Evolutionary conservation across 129 eudicot genomes (phyloP).

Genomic region (Tagetes patula): DNA sequence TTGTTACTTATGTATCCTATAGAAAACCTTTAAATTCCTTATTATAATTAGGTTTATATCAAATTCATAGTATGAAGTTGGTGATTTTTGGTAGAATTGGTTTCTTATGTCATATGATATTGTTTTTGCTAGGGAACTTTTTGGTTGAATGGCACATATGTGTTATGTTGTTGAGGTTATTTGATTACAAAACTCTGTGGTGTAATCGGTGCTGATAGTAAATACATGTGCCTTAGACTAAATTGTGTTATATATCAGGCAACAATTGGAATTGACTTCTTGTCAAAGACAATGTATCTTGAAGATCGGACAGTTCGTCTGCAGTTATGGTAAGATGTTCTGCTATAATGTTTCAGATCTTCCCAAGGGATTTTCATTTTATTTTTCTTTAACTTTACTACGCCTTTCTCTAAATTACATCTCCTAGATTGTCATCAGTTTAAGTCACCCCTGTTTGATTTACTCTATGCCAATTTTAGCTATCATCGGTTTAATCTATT

Average conservation of each 20-base stretch:
- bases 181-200: neutral
- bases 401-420: conserved; percentile 8
- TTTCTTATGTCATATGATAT: conserved; percentile 4
- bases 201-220: neutral
- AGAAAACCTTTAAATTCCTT: neutral
- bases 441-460: neutral
- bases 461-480: conserved; percentile 2
- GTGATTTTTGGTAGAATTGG: neutral
- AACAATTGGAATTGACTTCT: conserved; percentile 66
- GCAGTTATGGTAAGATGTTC: conserved; percentile 55
- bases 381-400: neutral
- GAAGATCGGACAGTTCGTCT: conserved; percentile 66
- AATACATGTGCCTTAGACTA: conserved; percentile 1
- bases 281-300: conserved; percentile 68
- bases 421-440: conserved; percentile 4
- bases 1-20: neutral
- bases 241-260: conserved; percentile 45
- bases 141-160: neutral
- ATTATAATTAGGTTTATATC: conserved; percentile 8
- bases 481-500: conserved; percentile 1
- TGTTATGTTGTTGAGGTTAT: conserved; percentile 3
- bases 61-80: neutral
- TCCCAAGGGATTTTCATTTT: conserved; percentile 8
- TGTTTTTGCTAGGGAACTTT: neutral
- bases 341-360: conserved; percentile 3